These are phyloP conservation scores for Pleurotus eryngii DNA, from an alignment of 768 basidiomycete genomes.

Conservation along the genomic window DNA sequence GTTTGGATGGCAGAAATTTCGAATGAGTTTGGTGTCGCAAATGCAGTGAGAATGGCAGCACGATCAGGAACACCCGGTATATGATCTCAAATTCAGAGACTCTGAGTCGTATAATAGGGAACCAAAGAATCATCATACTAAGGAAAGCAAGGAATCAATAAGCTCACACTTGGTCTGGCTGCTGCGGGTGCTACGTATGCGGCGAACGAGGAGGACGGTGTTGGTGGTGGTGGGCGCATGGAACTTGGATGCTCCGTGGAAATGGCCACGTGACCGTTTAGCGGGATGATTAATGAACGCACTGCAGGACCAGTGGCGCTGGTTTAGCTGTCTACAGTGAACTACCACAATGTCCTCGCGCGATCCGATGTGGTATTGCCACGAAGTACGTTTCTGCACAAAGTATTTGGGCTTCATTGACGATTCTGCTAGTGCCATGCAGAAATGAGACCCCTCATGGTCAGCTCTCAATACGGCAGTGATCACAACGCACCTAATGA, in stretches of 20 bases:
- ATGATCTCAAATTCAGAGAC: conserved; percentile 33
- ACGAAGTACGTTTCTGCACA: conserved; percentile 45
- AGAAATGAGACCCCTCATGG: conserved; percentile 88
- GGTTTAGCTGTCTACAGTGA: too few species aligned
- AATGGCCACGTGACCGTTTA: too few species aligned
- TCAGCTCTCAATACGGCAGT: conserved; percentile 28
- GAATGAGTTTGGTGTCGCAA: too few species aligned
- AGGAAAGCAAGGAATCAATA: conserved; percentile 7
- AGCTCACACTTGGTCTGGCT: background rate
- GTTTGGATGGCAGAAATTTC: too few species aligned
- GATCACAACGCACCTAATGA: conserved; percentile 10
- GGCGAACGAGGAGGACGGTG: too few species aligned
- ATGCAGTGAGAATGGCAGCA: background rate
- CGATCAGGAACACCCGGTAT: conserved; percentile 43
- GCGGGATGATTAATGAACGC: too few species aligned
- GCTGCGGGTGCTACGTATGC: too few species aligned
- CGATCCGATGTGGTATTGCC: conserved; percentile 79
- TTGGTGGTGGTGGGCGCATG: too few species aligned
- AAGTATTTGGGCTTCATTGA: conserved; percentile 8
- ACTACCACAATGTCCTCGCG: conserved; percentile 54
- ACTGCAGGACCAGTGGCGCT: too few species aligned
- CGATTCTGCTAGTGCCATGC: conserved; percentile 64
- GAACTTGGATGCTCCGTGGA: too few species aligned
- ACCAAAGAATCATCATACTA: conserved; percentile 45
- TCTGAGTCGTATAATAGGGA: conserved; percentile 59